These are phyloP conservation scores for Dissoconium aciculare DNA, from an alignment of 2,329 filamentous ascomycete species.

Conservation along the genomic window DNA sequence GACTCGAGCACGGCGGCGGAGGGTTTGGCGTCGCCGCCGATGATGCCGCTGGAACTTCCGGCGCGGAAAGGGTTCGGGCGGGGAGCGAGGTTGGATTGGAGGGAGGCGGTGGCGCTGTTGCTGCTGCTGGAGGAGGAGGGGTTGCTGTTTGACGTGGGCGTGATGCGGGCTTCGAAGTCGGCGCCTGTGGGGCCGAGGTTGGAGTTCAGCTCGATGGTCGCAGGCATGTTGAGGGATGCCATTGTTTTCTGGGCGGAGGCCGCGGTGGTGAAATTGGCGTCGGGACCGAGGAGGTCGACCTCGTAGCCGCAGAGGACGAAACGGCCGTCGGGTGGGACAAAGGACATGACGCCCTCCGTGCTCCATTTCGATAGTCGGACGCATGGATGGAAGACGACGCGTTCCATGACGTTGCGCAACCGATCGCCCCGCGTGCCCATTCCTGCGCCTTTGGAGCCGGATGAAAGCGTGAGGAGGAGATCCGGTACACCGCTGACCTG, in stretches of 20 bases:
- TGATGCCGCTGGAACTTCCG: constrained; percentile 5
- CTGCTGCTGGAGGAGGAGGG: neutral
- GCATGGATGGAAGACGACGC: constrained; percentile 93
- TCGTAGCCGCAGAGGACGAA: constrained; percentile 93
- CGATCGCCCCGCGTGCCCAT: constrained; percentile 39
- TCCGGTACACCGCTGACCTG: constrained; percentile 94
- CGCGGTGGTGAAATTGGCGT: constrained; percentile 12
- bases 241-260: constrained; percentile 3
- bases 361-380: constrained; percentile 83
- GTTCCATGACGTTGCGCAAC: constrained; percentile 47
- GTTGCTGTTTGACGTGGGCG: constrained; percentile 30
- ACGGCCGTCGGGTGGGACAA: constrained; percentile 84
- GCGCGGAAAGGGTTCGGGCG: no score
- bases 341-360: constrained; percentile 80
- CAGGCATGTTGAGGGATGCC: constrained; percentile 55
- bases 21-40: constrained; percentile 18
- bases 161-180: constrained; percentile 78
- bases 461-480: constrained; percentile 63
- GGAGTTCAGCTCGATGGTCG: constrained; percentile 67
- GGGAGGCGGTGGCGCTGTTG: constrained; percentile 4
- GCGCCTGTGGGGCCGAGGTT: constrained; percentile 57
- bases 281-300: constrained; percentile 67
- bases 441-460: constrained; percentile 65
- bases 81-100: neutral
- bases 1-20: constrained; percentile 54